phyloP scores from a whole-genome alignment of 192 early-diverging fungal species.

The Backusella macrospora region DNA sequence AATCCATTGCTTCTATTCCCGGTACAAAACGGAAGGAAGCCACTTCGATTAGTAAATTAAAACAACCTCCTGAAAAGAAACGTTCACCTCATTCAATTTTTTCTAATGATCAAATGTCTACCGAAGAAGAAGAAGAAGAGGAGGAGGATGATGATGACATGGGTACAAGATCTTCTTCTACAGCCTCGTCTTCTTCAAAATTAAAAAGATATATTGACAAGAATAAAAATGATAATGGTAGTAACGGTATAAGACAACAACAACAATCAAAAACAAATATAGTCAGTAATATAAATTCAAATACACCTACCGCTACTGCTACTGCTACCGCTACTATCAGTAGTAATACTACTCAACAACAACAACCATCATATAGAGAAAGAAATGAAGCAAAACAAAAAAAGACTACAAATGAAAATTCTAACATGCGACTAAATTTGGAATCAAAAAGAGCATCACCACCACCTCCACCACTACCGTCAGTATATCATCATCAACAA shows the following conservation, averaged over 20 bases:
- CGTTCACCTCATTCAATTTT: constrained; percentile 16
- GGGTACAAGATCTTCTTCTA: constrained; percentile 18
- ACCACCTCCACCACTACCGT: not conserved
- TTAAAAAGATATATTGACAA: not conserved
- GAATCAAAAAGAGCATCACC: not conserved
- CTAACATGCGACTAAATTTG: not conserved
- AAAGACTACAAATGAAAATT: not conserved
- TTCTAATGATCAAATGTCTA: constrained; percentile 21
- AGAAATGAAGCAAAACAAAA: constrained; percentile 26
- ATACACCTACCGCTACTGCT: not conserved
- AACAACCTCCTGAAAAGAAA: constrained; percentile 1
- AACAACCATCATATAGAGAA: constrained; percentile 15
- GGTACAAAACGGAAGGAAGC: not conserved
- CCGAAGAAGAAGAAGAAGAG: constrained; percentile 2
- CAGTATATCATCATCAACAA: not conserved
- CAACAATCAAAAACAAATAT: not conserved
- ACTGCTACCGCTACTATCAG: too few species aligned
- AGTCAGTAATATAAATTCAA: not conserved
- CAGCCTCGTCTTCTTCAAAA: not conserved
- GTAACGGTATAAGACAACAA: not conserved
- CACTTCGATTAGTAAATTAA: constrained; percentile 5
- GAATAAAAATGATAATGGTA: not conserved
- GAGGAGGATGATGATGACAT: constrained; percentile 32
- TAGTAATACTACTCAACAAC: not conserved
- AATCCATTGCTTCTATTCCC: not conserved